Evolutionary conservation across 176 grass and related monocot genomes (phyloP).

Genomic region (Guadua angustifolia): DNA sequence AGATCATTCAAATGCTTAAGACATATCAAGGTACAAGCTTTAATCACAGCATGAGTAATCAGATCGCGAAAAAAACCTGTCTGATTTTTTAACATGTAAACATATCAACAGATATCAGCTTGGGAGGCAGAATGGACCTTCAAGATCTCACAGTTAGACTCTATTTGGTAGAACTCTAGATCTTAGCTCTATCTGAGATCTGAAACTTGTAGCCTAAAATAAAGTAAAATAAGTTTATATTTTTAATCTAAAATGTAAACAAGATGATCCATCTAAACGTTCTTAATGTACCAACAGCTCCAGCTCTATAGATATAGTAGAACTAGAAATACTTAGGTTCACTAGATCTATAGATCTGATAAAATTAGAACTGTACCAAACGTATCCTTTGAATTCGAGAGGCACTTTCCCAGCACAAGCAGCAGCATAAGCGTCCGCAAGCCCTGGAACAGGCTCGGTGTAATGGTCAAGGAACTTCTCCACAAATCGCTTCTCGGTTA

Average conservation of each 20-base stretch:
- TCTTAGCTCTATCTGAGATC: too few relatives aligned
- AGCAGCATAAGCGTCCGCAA: constrained; percentile 35
- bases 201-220: too few relatives aligned
- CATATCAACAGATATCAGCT: neutral
- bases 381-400: too few relatives aligned
- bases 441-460: constrained; percentile 24
- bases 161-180: too few relatives aligned
- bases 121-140: neutral
- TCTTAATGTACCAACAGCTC: too few relatives aligned
- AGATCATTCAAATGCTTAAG: neutral
- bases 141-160: neutral
- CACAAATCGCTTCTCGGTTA: neutral
- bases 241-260: too few relatives aligned
- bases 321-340: too few relatives aligned
- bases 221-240: too few relatives aligned
- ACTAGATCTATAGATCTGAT: too few relatives aligned
- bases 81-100: neutral
- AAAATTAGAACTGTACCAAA: too few relatives aligned
- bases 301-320: too few relatives aligned
- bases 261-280: too few relatives aligned
- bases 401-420: constrained; percentile 1
- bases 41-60: neutral
- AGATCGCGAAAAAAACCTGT: neutral
- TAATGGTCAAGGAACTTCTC: constrained; percentile 32
- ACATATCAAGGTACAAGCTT: neutral